phyloP scores from a whole-genome alignment of 1,284 basidiomycete species.

The Earliella scabrosa region DNA sequence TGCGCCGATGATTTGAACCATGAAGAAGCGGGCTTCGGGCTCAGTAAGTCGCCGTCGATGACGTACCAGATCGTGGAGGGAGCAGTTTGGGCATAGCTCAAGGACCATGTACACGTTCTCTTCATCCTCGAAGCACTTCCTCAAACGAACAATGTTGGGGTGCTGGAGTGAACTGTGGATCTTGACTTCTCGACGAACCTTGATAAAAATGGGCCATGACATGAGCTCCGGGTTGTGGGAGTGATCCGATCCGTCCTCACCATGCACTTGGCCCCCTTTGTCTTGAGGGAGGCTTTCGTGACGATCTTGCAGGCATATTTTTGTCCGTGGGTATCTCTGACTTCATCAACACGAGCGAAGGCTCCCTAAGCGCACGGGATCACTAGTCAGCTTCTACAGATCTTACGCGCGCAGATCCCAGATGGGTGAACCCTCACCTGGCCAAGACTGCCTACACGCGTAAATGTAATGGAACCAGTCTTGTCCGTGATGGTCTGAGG shows the following conservation, averaged over 20 bases:
- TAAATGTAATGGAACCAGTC: slow-evolving; percentile 58
- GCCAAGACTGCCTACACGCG: slow-evolving; percentile 81
- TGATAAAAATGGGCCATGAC: not conserved
- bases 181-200: slow-evolving; percentile 99
- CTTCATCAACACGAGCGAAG: slow-evolving; percentile 90
- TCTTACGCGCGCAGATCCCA: too few species aligned
- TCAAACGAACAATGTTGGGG: slow-evolving; percentile 91
- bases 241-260: slow-evolving; percentile 42
- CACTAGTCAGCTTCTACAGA: too few species aligned
- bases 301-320: slow-evolving; percentile 90
- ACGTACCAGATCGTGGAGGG: slow-evolving; percentile 90
- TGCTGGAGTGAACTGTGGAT: slow-evolving; percentile 93
- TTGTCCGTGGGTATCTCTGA: slow-evolving; percentile 67
- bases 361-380: slow-evolving; percentile 66
- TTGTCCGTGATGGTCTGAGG: slow-evolving; percentile 79
- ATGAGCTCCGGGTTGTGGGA: not conserved
- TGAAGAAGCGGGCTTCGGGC: slow-evolving; percentile 90
- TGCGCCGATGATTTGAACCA: slow-evolving; percentile 94
- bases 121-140: slow-evolving; percentile 95
- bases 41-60: slow-evolving; percentile 89
- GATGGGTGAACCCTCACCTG: slow-evolving; percentile 62
- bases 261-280: slow-evolving; percentile 93
- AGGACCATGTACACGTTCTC: slow-evolving; percentile 98
- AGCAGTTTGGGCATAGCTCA: slow-evolving; percentile 90
- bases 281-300: slow-evolving; percentile 81